Percentiles rank a stretch among this genome's conserved stretches.
These are phyloP conservation scores for Rhizopogon vesiculosus DNA, from an alignment of 768 basidiomycete genomes.

Conservation along the genomic window DNA sequence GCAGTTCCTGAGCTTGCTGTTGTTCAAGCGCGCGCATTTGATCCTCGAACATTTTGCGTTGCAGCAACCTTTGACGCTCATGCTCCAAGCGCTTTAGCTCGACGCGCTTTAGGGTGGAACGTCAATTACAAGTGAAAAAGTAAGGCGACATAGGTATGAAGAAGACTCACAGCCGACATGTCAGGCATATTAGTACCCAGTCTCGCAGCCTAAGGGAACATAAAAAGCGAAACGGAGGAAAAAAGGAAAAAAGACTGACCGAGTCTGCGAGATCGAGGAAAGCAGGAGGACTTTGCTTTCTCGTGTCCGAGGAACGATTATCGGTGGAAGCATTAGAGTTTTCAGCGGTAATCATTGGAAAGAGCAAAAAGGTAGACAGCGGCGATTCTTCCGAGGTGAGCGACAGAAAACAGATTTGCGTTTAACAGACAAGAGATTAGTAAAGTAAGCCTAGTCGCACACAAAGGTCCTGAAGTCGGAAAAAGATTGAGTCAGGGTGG, in stretches of 20 bases:
- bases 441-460: conserved; percentile 60
- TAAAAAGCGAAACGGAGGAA: not conserved
- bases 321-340: conserved; percentile 69
- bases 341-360: conserved; percentile 69
- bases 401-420: conserved; percentile 38
- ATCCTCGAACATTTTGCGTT: conserved; percentile 91
- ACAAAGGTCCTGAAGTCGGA: conserved; percentile 47
- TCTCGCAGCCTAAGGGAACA: conserved; percentile 60
- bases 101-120: conserved; percentile 52
- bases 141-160: not conserved
- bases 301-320: conserved; percentile 64
- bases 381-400: conserved; percentile 52
- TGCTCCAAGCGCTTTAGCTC: conserved; percentile 84
- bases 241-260: conserved; percentile 42
- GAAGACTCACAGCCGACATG: conserved; percentile 68
- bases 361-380: conserved; percentile 35
- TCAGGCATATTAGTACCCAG: conserved; percentile 85
- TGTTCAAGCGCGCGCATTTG: conserved; percentile 94
- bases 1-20: conserved; percentile 83
- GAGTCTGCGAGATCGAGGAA: conserved; percentile 94
- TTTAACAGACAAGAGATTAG: conserved; percentile 44
- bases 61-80: conserved; percentile 81
- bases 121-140: conserved; percentile 6
- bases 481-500: conserved; percentile 17
- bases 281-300: conserved; percentile 86